These are phyloP conservation scores for Carex cristatella DNA, from an alignment of 176 grass and related monocot genomes.

Conservation along the genomic window DNA sequence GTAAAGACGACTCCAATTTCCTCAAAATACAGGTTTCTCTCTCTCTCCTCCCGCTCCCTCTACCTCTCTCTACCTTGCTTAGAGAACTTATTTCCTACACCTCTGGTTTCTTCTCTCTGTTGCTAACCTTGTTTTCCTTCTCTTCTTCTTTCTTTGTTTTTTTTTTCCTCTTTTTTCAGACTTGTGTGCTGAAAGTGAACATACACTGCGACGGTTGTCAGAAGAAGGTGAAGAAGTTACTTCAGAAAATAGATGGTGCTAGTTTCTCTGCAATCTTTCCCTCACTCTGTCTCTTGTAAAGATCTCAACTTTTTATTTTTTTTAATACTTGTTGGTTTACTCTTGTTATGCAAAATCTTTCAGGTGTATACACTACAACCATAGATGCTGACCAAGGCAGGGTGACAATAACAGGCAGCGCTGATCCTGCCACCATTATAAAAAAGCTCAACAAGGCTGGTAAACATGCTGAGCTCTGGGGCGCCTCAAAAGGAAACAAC, in stretches of 20 bases:
- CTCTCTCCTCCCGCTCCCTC: not conserved
- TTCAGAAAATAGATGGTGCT: slow-evolving; percentile 80
- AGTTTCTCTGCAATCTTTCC: not conserved
- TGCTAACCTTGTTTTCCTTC: not conserved
- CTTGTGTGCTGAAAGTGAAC: slow-evolving; percentile 73
- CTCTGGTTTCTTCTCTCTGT: slow-evolving; percentile 11
- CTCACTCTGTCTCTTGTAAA: not conserved
- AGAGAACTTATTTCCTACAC: not conserved
- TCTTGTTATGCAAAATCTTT: not conserved
- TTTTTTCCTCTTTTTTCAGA: slow-evolving; percentile 32
- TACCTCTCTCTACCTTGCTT: not conserved
- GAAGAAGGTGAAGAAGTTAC: slow-evolving; percentile 96
- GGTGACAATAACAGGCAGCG: slow-evolving; percentile 64
- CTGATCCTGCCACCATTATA: slow-evolving; percentile 79
- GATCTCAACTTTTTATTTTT: slow-evolving; percentile 13
- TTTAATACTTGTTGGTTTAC: not conserved
- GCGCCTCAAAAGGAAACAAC: slow-evolving; percentile 35
- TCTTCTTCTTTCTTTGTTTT: not conserved
- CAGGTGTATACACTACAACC: slow-evolving; percentile 65
- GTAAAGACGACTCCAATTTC: slow-evolving; percentile 53
- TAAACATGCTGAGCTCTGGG: slow-evolving; percentile 75
- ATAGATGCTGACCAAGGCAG: slow-evolving; percentile 77
- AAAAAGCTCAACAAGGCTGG: slow-evolving; percentile 84
- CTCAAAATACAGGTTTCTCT: slow-evolving; percentile 69
- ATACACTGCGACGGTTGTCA: slow-evolving; percentile 95